Evolutionary conservation across 441 rosid species (phyloP), one percentile per base, ranked within the genome.

Genomic region (Pelargonium myrrhifolium): DNA sequence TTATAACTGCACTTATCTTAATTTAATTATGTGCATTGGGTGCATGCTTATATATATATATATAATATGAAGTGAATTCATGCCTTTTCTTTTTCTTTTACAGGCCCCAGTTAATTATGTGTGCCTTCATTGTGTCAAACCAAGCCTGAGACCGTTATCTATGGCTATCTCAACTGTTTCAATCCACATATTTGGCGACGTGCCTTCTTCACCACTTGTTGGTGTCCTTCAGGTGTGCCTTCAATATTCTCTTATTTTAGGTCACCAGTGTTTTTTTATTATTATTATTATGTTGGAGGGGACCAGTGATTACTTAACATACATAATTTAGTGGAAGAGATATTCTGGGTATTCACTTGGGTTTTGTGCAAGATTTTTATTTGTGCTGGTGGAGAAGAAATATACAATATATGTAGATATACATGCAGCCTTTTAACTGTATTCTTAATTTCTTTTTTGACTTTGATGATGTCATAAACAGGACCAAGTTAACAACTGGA

Each of bases 91-190:
- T 17, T 64, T 65, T 42, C 56, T 71, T 66, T 43, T 75, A 65
- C 80, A 87, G 89, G 93, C 87, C 72, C 89, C 90, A 17, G 93
- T 85, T 15, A 87, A 87, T 80, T 87, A 71, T 74, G 77, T 87
- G 60, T 82, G 84, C 77, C 93, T 87, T 24, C 93, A 85, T 72
- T 79, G 87, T 71, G 87, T 87, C 39, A 80, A 80, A 79, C 93
- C 90, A 14, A 87, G 84, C 78, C 72, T 87, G 79, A 84, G 93
- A 79, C 89, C 93, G 53, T 64, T 87, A 39, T 85, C 93, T 40
- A 87, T 87, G 90, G 90, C 90, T 22, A 64, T 77, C 40, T 84
- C 93, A 63, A 87, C 90, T 37, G 93, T 87, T 63, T 78, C 87
- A 64, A 86, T 87, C 65, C 93, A 87, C 74, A 69, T 86, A 62